Percentiles rank a stretch among this genome's conserved stretches.
These are phyloP conservation scores for Albifimbria verrucaria DNA, from an alignment of 2,329 filamentous ascomycete species.

Conservation along the genomic window DNA sequence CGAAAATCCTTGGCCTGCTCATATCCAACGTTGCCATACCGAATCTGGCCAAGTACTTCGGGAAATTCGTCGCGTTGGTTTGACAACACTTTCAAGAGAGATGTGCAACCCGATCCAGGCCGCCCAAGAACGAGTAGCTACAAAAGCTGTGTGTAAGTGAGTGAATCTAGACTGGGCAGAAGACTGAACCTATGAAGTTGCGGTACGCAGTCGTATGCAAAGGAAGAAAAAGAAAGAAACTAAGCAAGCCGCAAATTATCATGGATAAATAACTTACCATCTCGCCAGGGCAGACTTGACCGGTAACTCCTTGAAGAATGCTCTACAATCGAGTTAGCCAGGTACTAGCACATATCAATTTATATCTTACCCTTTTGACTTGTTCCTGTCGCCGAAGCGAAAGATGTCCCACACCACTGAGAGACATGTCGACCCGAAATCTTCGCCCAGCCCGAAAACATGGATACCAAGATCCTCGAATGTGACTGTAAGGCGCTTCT, in stretches of 20 bases:
- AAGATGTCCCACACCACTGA: background rate
- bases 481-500: background rate
- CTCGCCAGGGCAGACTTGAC: background rate
- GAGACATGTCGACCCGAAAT: constrained; percentile 2
- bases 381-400: background rate
- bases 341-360: background rate
- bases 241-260: background rate
- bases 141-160: background rate
- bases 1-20: background rate
- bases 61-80: constrained; percentile 1
- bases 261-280: background rate
- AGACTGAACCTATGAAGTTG: too few relatives aligned
- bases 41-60: background rate
- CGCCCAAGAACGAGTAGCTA: constrained; percentile 1
- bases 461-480: constrained; percentile 1
- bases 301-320: constrained; percentile 1
- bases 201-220: background rate
- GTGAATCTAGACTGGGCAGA: too few relatives aligned
- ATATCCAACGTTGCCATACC: background rate
- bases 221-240: background rate
- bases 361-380: background rate
- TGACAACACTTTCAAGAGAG: background rate
- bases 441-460: background rate
- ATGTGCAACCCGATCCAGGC: background rate
- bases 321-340: background rate